Base-by-base conservation (phyloP, 2,329 filamentous ascomycete genomes). In the Hypocrella siamensis region DNA sequence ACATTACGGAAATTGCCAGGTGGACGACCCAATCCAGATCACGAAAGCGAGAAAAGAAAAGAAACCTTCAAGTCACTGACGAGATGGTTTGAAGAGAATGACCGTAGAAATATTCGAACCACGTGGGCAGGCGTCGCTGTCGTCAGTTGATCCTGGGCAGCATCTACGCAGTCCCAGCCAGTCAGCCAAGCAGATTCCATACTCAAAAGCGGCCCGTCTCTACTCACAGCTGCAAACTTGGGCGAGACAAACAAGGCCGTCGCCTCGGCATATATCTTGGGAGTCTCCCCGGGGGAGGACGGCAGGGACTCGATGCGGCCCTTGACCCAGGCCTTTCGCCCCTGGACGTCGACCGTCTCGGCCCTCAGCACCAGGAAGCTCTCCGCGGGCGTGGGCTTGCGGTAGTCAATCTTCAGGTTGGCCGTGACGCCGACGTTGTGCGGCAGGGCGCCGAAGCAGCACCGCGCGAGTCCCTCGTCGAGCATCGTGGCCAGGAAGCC, bases 311-410 rank as follows among this genome's bases (percentile, higher is more conserved):
- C 85, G 45, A 96, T 76, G 43, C 73, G 70, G 2, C 84, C 90
- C 57, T 81, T 78, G 1, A 94, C 84, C 84, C 84, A 94, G 10
- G 85, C 88, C 61, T 96, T 96, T 39, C 90, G 68, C 1, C 90
- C 88, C 49, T 96, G 85, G 2, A 88, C 80, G 59, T 79, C 86
- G 8, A 71, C 76, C 15, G 86, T 93, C 49, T 74, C 70, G 4
- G 83, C 86, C 38, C 70, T 67, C 36, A 98, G 58, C 27, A 93
- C 82, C 19, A 92, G 61, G 48, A 79, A 90, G 38, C 70, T 70
- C 16, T 73, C 70, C 5, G 85, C 84, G 44, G 70, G 73, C 28
- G 80, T 78, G 4, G 90, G 90, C 38, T 73, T 74, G 44, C 79
- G 75, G 57, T 94, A 98, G 54, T 92, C 77, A 42, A 80, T 61